Evolutionary conservation across 1,139 yeast genomes (phyloP).

Genomic region (Pichia sp.): DNA sequence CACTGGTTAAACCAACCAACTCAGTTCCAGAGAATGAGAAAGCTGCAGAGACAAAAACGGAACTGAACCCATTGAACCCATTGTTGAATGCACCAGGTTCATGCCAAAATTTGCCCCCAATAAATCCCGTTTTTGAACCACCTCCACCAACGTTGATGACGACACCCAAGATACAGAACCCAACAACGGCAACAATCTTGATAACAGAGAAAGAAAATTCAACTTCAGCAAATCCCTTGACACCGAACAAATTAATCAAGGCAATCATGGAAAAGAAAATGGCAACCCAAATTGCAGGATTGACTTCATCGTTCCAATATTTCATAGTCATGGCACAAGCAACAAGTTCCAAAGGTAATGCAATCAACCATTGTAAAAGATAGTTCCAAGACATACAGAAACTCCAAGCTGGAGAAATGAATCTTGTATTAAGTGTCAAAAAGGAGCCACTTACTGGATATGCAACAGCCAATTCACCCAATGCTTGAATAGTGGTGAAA

Average conservation of each 20-base stretch:
- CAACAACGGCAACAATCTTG: conserved; percentile 27
- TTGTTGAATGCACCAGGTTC: conserved; percentile 55
- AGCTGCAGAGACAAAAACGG: conserved; percentile 45
- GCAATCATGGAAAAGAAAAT: conserved; percentile 51
- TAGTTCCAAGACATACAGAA: conserved; percentile 67
- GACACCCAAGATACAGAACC: conserved; percentile 43
- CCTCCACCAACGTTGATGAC: conserved; percentile 53
- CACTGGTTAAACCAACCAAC: conserved; percentile 38
- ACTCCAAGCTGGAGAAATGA: conserved; percentile 62
- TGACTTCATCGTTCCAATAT: conserved; percentile 52
- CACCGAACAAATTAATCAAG: conserved; percentile 23
- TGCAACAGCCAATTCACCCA: conserved; percentile 49
- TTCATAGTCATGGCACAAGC: conserved; percentile 59
- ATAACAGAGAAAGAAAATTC: conserved; percentile 19
- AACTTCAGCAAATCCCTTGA: conserved; percentile 22
- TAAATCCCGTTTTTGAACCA: conserved; percentile 43
- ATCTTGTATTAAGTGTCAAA: conserved; percentile 51
- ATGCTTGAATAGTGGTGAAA: conserved; percentile 55
- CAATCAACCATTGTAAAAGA: conserved; percentile 58
- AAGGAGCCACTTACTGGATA: conserved; percentile 63
- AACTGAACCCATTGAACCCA: conserved; percentile 38
- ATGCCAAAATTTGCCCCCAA: conserved; percentile 52
- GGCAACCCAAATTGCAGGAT: conserved; percentile 57
- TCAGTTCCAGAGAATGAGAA: conserved; percentile 51
- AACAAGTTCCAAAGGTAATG: conserved; percentile 59